Percentiles rank a stretch among this genome's conserved stretches.
Conservation (phyloP, 1,284 basidiomycete genomes). For the Ustilago trichophora region DNA sequence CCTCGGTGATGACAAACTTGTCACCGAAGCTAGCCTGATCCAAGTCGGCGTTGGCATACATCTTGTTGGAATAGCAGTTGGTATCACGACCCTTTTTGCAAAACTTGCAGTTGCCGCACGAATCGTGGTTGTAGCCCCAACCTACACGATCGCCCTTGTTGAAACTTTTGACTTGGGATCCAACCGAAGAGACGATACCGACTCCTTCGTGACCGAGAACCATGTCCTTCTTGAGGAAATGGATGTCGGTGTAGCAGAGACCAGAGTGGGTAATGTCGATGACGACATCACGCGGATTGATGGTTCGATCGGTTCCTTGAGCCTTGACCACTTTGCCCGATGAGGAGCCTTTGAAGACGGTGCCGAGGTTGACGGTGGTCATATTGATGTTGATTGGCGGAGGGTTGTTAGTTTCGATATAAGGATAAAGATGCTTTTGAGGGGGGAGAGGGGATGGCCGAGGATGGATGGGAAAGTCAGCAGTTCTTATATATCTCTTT, state of each 20-base stretch:
- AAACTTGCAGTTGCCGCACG: slow-evolving; percentile 57
- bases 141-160: slow-evolving; percentile 62
- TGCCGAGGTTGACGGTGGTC: slow-evolving; percentile 51
- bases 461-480: too few species aligned
- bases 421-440: too few species aligned
- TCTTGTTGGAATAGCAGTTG: slow-evolving; percentile 52
- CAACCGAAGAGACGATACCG: slow-evolving; percentile 61
- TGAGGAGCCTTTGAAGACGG: slow-evolving; percentile 56
- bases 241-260: slow-evolving; percentile 61
- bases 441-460: too few species aligned
- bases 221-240: slow-evolving; percentile 55
- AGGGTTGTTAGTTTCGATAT: too few species aligned
- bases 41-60: slow-evolving; percentile 52
- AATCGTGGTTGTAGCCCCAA: slow-evolving; percentile 62
- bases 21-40: slow-evolving; percentile 62
- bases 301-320: slow-evolving; percentile 30
- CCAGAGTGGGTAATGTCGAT: slow-evolving; percentile 63
- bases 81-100: slow-evolving; percentile 58
- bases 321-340: slow-evolving; percentile 58
- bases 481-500: too few species aligned
- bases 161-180: slow-evolving; percentile 43
- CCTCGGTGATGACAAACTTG: slow-evolving; percentile 55
- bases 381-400: not conserved
- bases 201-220: slow-evolving; percentile 63
- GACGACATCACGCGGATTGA: slow-evolving; percentile 52